Base-by-base conservation (phyloP, 768 basidiomycete species). In the Rubroboletus satanas region DNA sequence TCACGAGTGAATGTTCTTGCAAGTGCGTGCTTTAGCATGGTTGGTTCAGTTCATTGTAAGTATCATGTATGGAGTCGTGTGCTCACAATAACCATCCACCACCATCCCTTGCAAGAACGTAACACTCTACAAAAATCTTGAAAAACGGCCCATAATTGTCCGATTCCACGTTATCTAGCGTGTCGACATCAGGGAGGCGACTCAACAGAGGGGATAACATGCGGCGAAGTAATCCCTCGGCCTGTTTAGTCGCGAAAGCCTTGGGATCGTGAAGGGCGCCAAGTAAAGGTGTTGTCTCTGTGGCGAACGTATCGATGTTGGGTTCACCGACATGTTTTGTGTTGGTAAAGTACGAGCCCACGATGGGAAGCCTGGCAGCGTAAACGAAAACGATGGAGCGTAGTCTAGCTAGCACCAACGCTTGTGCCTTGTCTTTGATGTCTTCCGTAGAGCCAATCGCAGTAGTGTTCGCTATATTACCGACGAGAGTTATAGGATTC, bases 261-360 rank as follows among this genome's bases (percentile, higher is more conserved):
- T 56, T 57, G 33, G 60, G 62, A 38, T 69, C 60, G 14, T 43
- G 62, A 52, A 69, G 21, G 12, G 53, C 55, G n/a, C 58, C 67
- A 1, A 69, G 49, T 15, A 67, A 51, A 42, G 64, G 66, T 10
- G 67, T 66, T 28, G 67, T 62, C 45, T 69, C 65, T 9, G 55
- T 64, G n/a, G 48, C 49, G 7, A 47, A 8, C 0, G 48, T 6
- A 26, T 56, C 48, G 7, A 26, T 37, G 42, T 33, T 26, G 17
- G 55, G 28, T 17, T 32, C 59, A 12, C 33, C 32, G 18, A 9
- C 53, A n/a, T 44, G 55, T 41, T 45, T 55, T 15, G 48, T 45
- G 41, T 43, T 32, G 12, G 49, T 32, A 45, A 65, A 61, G 51
- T 64, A 66, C n/a, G 53, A 31, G 45, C 65, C 66, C 17, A 66